Evolutionary conservation across 805 yeast species (phyloP), one percentile per base, ranked within the genome.

Genomic region (Saturnispora mendoncae): DNA sequence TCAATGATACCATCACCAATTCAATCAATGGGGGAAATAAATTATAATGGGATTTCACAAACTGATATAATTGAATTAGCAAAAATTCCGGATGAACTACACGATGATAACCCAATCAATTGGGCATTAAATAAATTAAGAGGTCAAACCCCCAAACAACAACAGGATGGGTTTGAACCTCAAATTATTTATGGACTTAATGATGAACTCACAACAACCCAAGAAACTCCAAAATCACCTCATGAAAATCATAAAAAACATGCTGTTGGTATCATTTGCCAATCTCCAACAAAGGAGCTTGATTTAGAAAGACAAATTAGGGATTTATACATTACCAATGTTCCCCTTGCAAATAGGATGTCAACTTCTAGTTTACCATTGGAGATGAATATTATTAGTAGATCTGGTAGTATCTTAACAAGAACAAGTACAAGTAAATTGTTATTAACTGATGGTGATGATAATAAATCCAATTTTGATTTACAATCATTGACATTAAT

Each of bases 21-120:
- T 23, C 49, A 57, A 29, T 61, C 67, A 9, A 51, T 56, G 26
- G 47, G 62, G 21, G 51, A 65, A 42, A 64, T 71, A 17, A 39
- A 43, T 37, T 67, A 64, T 44, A 71, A 71, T 14, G 78, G 77
- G 12, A 64, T 71, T 38, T 65, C 73, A 24, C 61, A 67, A n/a
- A 72, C 70, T 4, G 80, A 78, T 2, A 77, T 83, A 35, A 82
- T 81, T 32, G 85, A 80, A 52, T 68, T 87, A 36, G 94, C 94
- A 1, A 82, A 83, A 5, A 76, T 88, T 38, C 90, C 96, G 0
- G 96, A 90, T 57, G 87, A 81, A 36, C 69, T 78, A 0, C 64
- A 72, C 32, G 74, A 69, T 23, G 75, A 71, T 14, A 84, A 85
- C 58, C 95, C 95, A 0, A 66, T 87, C 12, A 71, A 69, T 39